Conservation (phyloP, 2,329 filamentous ascomycete genomes). For the Mycosphaerella sp. region DNA sequence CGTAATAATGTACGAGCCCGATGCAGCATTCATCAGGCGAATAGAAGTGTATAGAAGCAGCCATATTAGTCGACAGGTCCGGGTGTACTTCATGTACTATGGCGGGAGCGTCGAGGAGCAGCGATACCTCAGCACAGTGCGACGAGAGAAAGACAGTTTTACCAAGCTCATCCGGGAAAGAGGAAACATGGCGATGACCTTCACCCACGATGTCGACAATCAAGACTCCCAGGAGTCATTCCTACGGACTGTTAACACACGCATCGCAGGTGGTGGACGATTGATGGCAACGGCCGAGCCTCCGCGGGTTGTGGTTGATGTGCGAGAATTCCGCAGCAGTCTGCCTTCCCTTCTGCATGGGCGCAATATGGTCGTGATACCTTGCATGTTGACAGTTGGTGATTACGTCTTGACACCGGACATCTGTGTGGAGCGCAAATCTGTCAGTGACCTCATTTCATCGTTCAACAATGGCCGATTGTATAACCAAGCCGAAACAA, state of each 20-base stretch:
- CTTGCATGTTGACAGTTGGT: slow-evolving; percentile 92
- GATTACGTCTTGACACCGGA: slow-evolving; percentile 90
- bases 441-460: slow-evolving; percentile 79
- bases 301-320: slow-evolving; percentile 87
- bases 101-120: slow-evolving; percentile 93
- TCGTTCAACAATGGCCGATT: slow-evolving; percentile 89
- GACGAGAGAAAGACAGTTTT: slow-evolving; percentile 95
- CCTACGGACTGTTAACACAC: slow-evolving; percentile 89
- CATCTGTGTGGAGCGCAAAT: slow-evolving; percentile 94
- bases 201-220: slow-evolving; percentile 63
- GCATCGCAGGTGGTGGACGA: slow-evolving; percentile 87
- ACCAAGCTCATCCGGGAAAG: slow-evolving; percentile 92
- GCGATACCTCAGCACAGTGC: slow-evolving; percentile 77
- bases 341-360: slow-evolving; percentile 88
- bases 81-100: slow-evolving; percentile 97
- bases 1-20: slow-evolving; percentile 98
- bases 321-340: slow-evolving; percentile 91
- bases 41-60: slow-evolving; percentile 96
- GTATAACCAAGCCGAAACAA: slow-evolving; percentile 85
- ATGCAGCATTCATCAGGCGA: slow-evolving; percentile 85
- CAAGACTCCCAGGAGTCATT: slow-evolving; percentile 88
- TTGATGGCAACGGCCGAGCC: slow-evolving; percentile 77
- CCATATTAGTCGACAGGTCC: slow-evolving; percentile 79
- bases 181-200: slow-evolving; percentile 79
- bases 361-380: slow-evolving; percentile 78